Evolutionary conservation across 2,329 filamentous ascomycete genomes (phyloP).

Genomic region (Monosporascus sp.): DNA sequence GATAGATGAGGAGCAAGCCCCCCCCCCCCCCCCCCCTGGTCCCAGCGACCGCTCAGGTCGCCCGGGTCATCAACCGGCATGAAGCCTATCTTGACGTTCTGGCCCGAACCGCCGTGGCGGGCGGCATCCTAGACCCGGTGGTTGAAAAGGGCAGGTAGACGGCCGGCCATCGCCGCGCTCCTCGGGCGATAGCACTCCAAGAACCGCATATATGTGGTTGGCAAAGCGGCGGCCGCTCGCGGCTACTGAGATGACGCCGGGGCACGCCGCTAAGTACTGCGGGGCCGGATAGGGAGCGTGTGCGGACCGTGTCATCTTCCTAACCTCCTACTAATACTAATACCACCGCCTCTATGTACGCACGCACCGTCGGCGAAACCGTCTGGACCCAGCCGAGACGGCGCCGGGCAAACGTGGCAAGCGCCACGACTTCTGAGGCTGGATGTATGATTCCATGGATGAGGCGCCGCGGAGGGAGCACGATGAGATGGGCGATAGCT

Average conservation of each 20-base stretch:
- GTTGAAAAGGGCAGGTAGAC: conserved; percentile 5
- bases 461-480: conserved; percentile 7
- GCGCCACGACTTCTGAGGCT: conserved; percentile 10
- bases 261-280: conserved; percentile 1
- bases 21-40: conserved; percentile 10
- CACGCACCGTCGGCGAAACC: conserved; percentile 4
- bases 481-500: conserved; percentile 7
- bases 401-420: conserved; percentile 4
- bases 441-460: conserved; percentile 7
- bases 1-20: conserved; percentile 3
- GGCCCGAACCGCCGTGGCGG: conserved; percentile 7
- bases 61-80: conserved; percentile 2
- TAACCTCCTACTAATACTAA: neutral
- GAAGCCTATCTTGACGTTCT: conserved; percentile 14
- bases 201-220: conserved; percentile 9
- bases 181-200: neutral
- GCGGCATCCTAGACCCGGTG: conserved; percentile 10
- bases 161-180: neutral
- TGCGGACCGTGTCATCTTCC: neutral
- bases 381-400: conserved; percentile 14
- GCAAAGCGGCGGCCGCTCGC: conserved; percentile 4
- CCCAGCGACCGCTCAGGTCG: conserved; percentile 1
- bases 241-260: conserved; percentile 1
- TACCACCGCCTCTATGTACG: conserved; percentile 6
- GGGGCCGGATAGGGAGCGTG: neutral